Base-by-base conservation (phyloP, 345 rosid genomes). In the Psidium guajava region DNA sequence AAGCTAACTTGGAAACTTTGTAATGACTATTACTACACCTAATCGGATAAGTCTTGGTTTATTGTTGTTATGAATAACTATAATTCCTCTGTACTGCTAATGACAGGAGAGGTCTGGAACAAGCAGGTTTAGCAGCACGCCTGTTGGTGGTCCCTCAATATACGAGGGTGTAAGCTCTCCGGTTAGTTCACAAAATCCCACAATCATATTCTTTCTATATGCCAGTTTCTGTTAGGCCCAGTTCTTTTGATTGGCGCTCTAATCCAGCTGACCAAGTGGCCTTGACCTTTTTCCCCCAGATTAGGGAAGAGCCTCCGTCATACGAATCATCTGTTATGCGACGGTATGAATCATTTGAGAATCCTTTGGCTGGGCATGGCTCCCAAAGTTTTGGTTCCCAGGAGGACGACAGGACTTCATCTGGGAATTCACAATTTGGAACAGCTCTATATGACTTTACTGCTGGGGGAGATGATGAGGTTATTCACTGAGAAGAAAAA, bases 381-480 rank as follows among this genome's bases (percentile, higher is more conserved):
- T 93, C 95, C 83, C 92, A 87, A 56, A 92, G 96, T 90, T 93
- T 91, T 88, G 96, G 90, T 86, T 93, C 93, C 69, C 92, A 88
- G 58, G 96, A 95, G 84, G 94, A 89, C 15, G 96, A 91, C 80
- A 93, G 88, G 53, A 83, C 83, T 86, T 90, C 96, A 87, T 92
- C 98, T 82, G 91, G 91, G 83, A 90, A 91, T 89, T 87, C 92
- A 73, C 98, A 95, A 90, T 81, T 51, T 85, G 99, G 99, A 83
- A 89, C 91, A 22, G 99, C 99, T 83, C 90, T 97, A 54, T 97
- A 97, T 91, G 99, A 97, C 91, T 97, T 97, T 90, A 95, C 93
- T 40, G 99, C 99, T 20, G 99, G 99, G 83, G 99, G 99, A 92
- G 99, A 97, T 88, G 99, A 97, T 86, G 99, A 97, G 94, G 99